Conservation (phyloP, 2,329 filamentous ascomycete genomes). For the Diatrype stigma region DNA sequence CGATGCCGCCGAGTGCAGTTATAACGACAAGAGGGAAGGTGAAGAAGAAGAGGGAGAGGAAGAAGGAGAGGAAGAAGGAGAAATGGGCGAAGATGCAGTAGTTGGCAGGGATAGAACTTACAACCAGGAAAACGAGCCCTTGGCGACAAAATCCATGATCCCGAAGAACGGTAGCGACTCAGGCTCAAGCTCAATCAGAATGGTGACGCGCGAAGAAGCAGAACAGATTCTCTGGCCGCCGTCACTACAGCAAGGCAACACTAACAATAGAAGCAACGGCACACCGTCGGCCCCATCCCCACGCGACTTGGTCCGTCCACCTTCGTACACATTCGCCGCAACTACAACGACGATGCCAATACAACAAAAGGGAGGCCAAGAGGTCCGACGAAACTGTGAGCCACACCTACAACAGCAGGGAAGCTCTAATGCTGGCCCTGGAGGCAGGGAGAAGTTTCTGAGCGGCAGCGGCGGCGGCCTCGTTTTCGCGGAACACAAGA, state of each 20-base stretch:
- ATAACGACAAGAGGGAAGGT: too few relatives aligned
- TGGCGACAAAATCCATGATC: background rate
- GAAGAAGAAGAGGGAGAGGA: background rate
- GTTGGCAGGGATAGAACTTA: too few relatives aligned
- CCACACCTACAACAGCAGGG: background rate
- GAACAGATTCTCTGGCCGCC: conserved; percentile 19
- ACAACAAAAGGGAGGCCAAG: too few relatives aligned
- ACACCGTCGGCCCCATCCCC: background rate
- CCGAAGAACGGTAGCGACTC: background rate
- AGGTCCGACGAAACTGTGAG: too few relatives aligned
- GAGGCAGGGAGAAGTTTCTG: conserved; percentile 38
- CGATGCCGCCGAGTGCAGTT: too few relatives aligned
- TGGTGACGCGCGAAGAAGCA: conserved; percentile 23
- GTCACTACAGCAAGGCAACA: background rate
- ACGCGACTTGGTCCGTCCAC: too few relatives aligned
- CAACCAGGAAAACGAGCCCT: too few relatives aligned
- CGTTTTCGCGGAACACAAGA: conserved; percentile 36
- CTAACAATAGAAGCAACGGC: background rate
- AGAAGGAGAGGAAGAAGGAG: background rate
- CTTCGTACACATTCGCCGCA: background rate
- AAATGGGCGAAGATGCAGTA: background rate
- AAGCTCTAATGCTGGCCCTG: background rate
- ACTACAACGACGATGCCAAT: background rate
- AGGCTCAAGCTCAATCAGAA: conserved; percentile 4
- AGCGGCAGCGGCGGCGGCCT: conserved; percentile 26